A percentile compares a stretch with the other conserved stretches of the same genome.
Evolutionary conservation across 2,329 filamentous ascomycete genomes (phyloP).

Genomic region (Helminthosporium solani): DNA sequence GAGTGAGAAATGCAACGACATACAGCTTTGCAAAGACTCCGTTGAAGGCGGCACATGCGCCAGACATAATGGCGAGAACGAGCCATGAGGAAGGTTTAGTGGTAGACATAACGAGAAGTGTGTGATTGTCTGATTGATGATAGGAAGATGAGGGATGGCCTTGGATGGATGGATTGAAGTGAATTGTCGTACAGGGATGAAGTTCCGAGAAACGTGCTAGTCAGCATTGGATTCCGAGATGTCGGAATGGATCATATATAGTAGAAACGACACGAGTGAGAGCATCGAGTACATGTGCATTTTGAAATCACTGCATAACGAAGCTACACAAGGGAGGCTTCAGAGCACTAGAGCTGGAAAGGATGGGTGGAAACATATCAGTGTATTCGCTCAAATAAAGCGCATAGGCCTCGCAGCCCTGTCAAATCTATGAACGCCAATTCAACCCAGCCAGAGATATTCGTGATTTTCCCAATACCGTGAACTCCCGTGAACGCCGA

Average conservation of each 20-base stretch:
- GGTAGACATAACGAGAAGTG: constrained; percentile 20
- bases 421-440: too few species aligned
- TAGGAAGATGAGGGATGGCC: background rate
- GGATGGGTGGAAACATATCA: too few species aligned
- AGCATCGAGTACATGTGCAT: too few species aligned
- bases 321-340: too few species aligned
- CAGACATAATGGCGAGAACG: constrained; percentile 69
- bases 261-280: too few species aligned
- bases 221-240: background rate
- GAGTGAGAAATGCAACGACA: constrained; percentile 30
- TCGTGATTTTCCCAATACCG: too few species aligned
- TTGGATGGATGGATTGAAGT: background rate
- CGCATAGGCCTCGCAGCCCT: too few species aligned
- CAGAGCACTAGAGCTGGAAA: too few species aligned
- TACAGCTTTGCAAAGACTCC: constrained; percentile 82
- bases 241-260: background rate
- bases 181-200: constrained; percentile 1
- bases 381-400: too few species aligned
- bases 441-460: too few species aligned
- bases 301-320: too few species aligned
- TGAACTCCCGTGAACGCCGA: too few species aligned
- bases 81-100: constrained; percentile 49
- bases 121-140: background rate
- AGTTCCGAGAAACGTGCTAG: background rate
- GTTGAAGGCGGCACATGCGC: constrained; percentile 77